Percentiles rank a stretch among this genome's conserved stretches.
Evolutionary conservation across 2,329 filamentous ascomycete genomes (phyloP).

Genomic region (Nectriaceae sp.): DNA sequence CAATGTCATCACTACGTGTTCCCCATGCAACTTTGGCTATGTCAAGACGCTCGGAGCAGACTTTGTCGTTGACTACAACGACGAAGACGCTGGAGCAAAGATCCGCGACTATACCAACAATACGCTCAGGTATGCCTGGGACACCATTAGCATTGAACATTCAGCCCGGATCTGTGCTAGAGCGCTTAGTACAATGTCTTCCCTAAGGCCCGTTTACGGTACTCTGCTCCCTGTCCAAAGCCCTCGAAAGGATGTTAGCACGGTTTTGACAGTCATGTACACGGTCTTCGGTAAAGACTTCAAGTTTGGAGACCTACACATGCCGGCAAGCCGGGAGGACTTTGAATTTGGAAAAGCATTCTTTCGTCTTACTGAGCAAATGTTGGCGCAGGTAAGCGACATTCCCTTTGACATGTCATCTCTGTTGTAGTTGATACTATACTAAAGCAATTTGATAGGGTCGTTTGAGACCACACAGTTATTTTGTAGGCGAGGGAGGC

Average conservation of each 20-base stretch:
- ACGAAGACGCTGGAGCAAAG: constrained; percentile 21
- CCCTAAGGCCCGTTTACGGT: constrained; percentile 5
- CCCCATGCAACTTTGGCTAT: constrained; percentile 39
- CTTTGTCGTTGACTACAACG: constrained; percentile 47
- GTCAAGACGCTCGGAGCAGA: constrained; percentile 46
- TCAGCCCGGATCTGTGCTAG: constrained; percentile 8
- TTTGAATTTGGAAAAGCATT: constrained; percentile 1
- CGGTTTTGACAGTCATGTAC: constrained; percentile 5
- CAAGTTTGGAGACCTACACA: constrained; percentile 2
- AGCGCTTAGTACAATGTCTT: neutral
- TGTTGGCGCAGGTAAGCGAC: constrained; percentile 2
- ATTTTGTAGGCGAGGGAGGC: neutral
- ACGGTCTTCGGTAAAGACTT: constrained; percentile 7
- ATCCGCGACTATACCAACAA: constrained; percentile 26
- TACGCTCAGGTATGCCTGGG: constrained; percentile 9
- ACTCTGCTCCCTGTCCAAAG: constrained; percentile 8
- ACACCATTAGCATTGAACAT: constrained; percentile 7
- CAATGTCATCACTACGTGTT: constrained; percentile 41
- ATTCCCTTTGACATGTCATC: neutral
- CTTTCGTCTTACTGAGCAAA: neutral
- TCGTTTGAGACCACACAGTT: neutral
- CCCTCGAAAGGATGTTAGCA: constrained; percentile 1
- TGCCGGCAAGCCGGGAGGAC: constrained; percentile 4
- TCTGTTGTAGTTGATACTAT: neutral
- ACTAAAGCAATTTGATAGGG: neutral